phyloP scores from a whole-genome alignment of 2,329 filamentous ascomycete species.

The Phyllosticta paracitricarpa region DNA sequence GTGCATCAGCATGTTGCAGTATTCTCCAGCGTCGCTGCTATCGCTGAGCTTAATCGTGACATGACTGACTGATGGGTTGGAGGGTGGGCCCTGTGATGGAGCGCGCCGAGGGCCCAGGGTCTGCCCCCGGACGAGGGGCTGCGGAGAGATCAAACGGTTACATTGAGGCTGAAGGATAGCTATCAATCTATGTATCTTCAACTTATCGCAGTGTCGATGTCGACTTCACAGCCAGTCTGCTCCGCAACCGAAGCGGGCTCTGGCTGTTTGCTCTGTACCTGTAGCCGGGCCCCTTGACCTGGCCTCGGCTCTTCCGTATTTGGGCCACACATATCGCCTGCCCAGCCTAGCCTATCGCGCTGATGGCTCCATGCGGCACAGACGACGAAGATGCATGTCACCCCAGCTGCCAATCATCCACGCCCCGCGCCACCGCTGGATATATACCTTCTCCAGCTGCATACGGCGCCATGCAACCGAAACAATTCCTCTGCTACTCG shows the following conservation, averaged over 20 bases:
- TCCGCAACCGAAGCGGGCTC: not conserved
- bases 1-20: not conserved
- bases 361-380: not conserved
- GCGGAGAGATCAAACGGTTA: conserved; percentile 9
- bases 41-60: not conserved
- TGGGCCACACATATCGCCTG: not conserved
- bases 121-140: conserved; percentile 2
- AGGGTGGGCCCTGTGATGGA: too few species aligned
- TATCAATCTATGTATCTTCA: not conserved
- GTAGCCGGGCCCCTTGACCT: too few species aligned
- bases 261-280: too few species aligned
- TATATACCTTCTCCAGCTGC: not conserved
- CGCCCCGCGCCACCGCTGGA: not conserved
- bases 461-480: not conserved
- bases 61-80: too few species aligned
- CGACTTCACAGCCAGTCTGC: too few species aligned
- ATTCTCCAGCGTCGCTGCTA: not conserved
- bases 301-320: not conserved
- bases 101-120: not conserved
- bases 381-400: not conserved
- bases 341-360: not conserved
- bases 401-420: not conserved
- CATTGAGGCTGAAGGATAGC: not conserved
- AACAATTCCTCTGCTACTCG: not conserved
- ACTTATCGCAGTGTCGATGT: not conserved